Evolutionary conservation across 2,329 filamentous ascomycete genomes (phyloP).

Genomic region (Epichloe gansuensis): DNA sequence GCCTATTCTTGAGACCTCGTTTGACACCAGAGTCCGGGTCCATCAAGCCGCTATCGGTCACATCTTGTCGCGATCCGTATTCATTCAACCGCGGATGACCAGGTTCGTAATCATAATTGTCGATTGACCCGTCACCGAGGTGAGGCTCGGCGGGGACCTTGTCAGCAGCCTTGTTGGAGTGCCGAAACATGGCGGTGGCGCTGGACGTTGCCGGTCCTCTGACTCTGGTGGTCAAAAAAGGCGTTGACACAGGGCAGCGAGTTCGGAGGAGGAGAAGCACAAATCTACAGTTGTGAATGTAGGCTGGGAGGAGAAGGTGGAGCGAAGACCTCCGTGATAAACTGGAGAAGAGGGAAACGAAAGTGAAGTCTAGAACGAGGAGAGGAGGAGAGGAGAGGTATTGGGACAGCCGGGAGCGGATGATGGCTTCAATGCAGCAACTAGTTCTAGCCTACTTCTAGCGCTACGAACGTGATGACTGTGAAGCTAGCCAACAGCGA

Average conservation of each 20-base stretch:
- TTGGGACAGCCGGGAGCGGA: neutral
- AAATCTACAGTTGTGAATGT: neutral
- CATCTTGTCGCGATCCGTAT: conserved; percentile 6
- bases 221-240: neutral
- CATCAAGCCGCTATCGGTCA: conserved; percentile 28
- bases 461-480: neutral
- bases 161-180: neutral
- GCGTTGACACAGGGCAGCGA: neutral
- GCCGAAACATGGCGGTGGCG: conserved; percentile 3
- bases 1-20: conserved; percentile 54
- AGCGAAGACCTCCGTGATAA: neutral
- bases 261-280: neutral
- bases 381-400: neutral
- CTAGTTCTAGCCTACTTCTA: neutral
- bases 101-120: conserved; percentile 7
- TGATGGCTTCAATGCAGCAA: neutral
- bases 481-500: neutral
- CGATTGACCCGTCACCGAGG: conserved; percentile 9
- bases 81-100: conserved; percentile 10
- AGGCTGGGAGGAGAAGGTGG: neutral
- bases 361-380: neutral
- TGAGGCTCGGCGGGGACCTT: conserved; percentile 3
- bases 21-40: conserved; percentile 54
- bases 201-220: neutral
- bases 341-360: neutral